phyloP scores from a whole-genome alignment of 2,329 filamentous ascomycete species.

The Knoxdaviesia capensis region DNA sequence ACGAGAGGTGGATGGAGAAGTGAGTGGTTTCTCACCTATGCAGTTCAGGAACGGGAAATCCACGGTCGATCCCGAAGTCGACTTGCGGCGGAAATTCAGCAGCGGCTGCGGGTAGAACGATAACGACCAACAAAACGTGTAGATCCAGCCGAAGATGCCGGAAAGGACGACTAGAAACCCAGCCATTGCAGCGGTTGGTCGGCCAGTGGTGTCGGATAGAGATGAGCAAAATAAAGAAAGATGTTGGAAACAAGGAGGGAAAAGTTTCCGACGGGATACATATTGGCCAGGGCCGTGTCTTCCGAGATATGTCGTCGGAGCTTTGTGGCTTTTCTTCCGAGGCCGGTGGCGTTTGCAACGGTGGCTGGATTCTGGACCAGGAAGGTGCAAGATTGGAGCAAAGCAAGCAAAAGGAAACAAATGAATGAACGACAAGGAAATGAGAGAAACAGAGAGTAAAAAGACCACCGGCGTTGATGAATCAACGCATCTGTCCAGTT shows the following conservation, averaged over 20 bases:
- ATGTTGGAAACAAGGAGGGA: not conserved
- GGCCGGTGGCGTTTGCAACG: too few relatives aligned
- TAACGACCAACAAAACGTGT: slow-evolving; percentile 58
- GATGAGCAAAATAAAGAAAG: not conserved
- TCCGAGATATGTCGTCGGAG: too few relatives aligned
- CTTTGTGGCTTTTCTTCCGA: too few relatives aligned
- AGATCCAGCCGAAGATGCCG: slow-evolving; percentile 52
- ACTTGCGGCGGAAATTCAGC: slow-evolving; percentile 55
- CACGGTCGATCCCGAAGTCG: slow-evolving; percentile 67
- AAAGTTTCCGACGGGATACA: not conserved
- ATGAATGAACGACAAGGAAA: slow-evolving; percentile 3
- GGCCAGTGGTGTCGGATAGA: not conserved
- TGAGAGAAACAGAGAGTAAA: not conserved
- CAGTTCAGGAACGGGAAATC: slow-evolving; percentile 69
- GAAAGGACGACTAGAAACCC: slow-evolving; percentile 26
- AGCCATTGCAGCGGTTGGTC: slow-evolving; percentile 7
- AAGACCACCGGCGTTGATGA: too few relatives aligned
- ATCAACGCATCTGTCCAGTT: too few relatives aligned
- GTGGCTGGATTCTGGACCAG: too few relatives aligned
- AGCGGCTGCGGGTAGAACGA: slow-evolving; percentile 88
- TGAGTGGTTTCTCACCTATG: slow-evolving; percentile 21
- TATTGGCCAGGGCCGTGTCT: too few relatives aligned
- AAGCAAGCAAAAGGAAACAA: slow-evolving; percentile 3
- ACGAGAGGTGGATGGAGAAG: not conserved
- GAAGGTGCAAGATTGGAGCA: slow-evolving; percentile 1